phyloP scores from a whole-genome alignment of 495 filamentous ascomycete genomes.

The Melanomma pulvis-pyrius region DNA sequence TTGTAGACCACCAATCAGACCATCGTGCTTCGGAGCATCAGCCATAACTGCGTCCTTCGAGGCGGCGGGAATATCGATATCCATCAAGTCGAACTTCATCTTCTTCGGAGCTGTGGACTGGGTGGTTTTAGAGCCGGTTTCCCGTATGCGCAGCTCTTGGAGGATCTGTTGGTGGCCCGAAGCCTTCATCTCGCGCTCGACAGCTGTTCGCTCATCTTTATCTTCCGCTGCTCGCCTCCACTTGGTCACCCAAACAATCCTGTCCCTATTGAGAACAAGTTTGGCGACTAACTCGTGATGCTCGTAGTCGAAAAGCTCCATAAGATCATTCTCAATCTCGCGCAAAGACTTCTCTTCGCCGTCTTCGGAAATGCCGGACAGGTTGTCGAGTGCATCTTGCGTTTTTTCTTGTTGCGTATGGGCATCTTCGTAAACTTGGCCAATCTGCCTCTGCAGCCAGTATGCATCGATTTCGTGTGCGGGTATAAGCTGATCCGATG shows the following conservation, averaged over 20 bases:
- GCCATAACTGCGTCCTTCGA: conserved; percentile 52
- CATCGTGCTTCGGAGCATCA: conserved; percentile 61
- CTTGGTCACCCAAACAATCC: conserved; percentile 91
- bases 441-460: conserved; percentile 94
- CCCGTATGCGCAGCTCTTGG: conserved; percentile 75
- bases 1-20: conserved; percentile 81
- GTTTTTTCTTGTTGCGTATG: conserved; percentile 91
- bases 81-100: conserved; percentile 84
- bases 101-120: conserved; percentile 65
- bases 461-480: conserved; percentile 93
- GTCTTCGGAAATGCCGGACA: conserved; percentile 75
- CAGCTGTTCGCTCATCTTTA: conserved; percentile 69
- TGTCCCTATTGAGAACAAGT: conserved; percentile 87
- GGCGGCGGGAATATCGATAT: conserved; percentile 77
- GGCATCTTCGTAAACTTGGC: conserved; percentile 81
- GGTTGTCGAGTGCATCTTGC: conserved; percentile 73
- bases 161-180: conserved; percentile 85
- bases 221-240: conserved; percentile 84
- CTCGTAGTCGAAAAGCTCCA: conserved; percentile 97
- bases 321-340: conserved; percentile 96
- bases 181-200: conserved; percentile 87
- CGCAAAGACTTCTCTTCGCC: conserved; percentile 77
- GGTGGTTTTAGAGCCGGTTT: conserved; percentile 53
- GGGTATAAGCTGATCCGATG: conserved; percentile 67
- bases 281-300: conserved; percentile 90